Evolutionary conservation across 257 asterid genomes (phyloP), one percentile per base, ranked within the genome.

Genomic region (Eucommia ulmoides): DNA sequence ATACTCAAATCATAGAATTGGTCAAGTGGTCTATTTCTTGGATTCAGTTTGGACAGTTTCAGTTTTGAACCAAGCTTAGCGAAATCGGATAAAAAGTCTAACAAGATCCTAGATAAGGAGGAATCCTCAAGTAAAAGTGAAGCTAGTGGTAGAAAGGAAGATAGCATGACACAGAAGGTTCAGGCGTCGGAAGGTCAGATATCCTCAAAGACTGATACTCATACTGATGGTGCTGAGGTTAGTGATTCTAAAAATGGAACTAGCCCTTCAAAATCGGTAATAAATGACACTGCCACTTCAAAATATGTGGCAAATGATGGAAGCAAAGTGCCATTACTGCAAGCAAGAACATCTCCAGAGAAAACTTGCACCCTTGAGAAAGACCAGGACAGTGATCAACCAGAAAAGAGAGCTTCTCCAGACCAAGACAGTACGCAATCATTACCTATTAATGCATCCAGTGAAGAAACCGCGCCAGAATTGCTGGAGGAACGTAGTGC

Each of bases 11-110:
- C n/a, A n/a, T n/a, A n/a, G n/a, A n/a, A n/a, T n/a, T n/a, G n/a
- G n/a, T n/a, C n/a, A n/a, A n/a, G n/a, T n/a, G n/a, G n/a, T n/a
- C 41, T 48, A 45, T 51, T 24, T 54, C 3, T 52, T 67, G 22
- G 51, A 55, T 53, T 50, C 70, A 85, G 93, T 66, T 58, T 85
- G 74, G 93, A 74, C 17, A 62, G 57, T 60, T 81, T 82, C 44
- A 51, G 56, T 54, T 78, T 89, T 35, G 81, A 70, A 41, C 59
- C 93, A 24, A 69, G 61, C 58, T 54, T 66, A 44, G 58, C 42
- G 58, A 66, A 75, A 68, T 66, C 66, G 51, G 68, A 56, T 52
- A 20, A 68, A 54, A 67, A 73, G 55, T 63, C 60, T 52, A 74
- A 69, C 55, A 71, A 53, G 22, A 71, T 56, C 41, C 59, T 69